phyloP scores from a whole-genome alignment of 305 asterid genomes.

The Salvia sclarea region DNA sequence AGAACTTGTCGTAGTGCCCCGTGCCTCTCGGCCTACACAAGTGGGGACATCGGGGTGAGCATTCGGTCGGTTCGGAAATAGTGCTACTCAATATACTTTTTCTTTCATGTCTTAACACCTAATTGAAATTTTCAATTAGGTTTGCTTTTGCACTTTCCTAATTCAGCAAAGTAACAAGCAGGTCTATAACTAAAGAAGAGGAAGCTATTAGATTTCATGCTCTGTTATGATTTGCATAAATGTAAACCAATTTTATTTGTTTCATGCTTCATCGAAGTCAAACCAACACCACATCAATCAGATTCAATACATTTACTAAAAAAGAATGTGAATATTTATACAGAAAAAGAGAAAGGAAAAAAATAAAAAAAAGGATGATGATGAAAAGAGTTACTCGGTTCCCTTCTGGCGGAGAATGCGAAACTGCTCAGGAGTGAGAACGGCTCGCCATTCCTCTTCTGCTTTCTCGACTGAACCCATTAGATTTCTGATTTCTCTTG shows the following conservation, averaged over 20 bases:
- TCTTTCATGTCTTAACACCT: too few species aligned
- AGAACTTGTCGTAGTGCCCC: constrained; percentile 77
- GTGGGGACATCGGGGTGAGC: not conserved
- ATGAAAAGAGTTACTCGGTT: constrained; percentile 51
- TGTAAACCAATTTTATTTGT: too few species aligned
- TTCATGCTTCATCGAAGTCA: not conserved
- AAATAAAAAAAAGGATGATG: not conserved
- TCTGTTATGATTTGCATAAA: too few species aligned
- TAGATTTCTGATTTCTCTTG: not conserved
- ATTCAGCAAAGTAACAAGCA: too few species aligned
- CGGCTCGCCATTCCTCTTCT: constrained; percentile 79
- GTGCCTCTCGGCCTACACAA: constrained; percentile 57
- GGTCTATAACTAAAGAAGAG: too few species aligned
- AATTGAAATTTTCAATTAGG: too few species aligned
- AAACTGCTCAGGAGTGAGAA: constrained; percentile 67
- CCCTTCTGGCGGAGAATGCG: constrained; percentile 69
- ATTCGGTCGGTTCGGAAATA: not conserved
- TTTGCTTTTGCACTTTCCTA: too few species aligned
- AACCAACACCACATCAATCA: not conserved
- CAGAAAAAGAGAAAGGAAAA: not conserved
- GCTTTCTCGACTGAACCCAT: constrained; percentile 57
- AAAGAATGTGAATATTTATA: not conserved
- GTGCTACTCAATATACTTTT: too few species aligned
- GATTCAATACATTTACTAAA: not conserved
- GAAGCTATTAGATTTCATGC: too few species aligned